Conservation (phyloP, 1,284 basidiomycete genomes). For the Cutaneotrichosporon sp. region DNA sequence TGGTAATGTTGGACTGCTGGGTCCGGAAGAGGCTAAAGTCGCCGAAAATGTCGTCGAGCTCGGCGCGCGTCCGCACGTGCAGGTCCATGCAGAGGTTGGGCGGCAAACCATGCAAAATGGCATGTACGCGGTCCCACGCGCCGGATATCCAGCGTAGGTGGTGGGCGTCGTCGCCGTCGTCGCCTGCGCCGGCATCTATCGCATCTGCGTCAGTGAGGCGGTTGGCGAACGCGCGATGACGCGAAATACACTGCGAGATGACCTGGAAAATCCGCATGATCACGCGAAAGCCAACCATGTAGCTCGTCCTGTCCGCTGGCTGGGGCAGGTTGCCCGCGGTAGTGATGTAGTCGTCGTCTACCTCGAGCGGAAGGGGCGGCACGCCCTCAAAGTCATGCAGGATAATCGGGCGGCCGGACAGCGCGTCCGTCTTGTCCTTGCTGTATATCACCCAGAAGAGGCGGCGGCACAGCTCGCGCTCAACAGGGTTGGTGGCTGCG, state of each 20-base stretch:
- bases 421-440: slow-evolving; percentile 30
- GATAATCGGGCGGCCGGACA: slow-evolving; percentile 23
- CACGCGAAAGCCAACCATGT: slow-evolving; percentile 27
- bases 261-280: slow-evolving; percentile 26
- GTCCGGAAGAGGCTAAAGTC: slow-evolving; percentile 19
- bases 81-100: background rate
- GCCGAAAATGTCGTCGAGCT: slow-evolving; percentile 7
- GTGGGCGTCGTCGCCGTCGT: background rate
- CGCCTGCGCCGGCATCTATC: background rate
- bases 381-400: slow-evolving; percentile 26
- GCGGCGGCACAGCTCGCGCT: slow-evolving; percentile 22
- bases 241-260: slow-evolving; percentile 22
- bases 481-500: slow-evolving; percentile 8
- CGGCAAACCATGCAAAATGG: slow-evolving; percentile 6
- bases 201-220: background rate
- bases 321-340: slow-evolving; percentile 12
- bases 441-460: slow-evolving; percentile 29
- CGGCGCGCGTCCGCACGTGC: slow-evolving; percentile 1
- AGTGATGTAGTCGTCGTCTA: slow-evolving; percentile 35
- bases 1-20: slow-evolving; percentile 30
- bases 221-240: slow-evolving; percentile 24
- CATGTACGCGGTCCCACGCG: slow-evolving; percentile 2
- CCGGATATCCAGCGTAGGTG: slow-evolving; percentile 3
- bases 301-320: slow-evolving; percentile 8
- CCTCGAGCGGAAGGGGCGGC: slow-evolving; percentile 25